Evolutionary conservation across 495 filamentous ascomycete species (phyloP), one percentile per base, ranked within the genome.

Genomic region (Durotheca rogersii): DNA sequence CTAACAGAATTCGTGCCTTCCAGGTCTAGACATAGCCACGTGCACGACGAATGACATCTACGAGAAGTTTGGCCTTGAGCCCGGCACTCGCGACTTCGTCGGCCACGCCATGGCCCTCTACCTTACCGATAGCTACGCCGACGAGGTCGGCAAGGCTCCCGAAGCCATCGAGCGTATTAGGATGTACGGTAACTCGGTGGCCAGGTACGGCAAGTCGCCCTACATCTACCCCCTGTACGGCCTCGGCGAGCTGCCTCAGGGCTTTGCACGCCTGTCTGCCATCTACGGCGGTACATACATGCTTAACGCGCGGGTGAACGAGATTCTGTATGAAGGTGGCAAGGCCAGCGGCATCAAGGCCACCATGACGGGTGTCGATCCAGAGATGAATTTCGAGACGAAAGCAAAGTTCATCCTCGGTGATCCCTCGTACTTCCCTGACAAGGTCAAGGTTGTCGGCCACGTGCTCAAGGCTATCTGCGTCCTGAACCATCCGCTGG

Each of bases 191-290:
- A 96, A 95, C 77, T 95, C 89, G 18, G 95, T 99, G 78, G 90
- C 93, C 27, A 85, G 94, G 52, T 97, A 97, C 72, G 93, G 93
- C 67, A 97, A 96, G 73, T 96, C 91, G 14, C 93, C 93, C 11
- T 99, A 99, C 73, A 97, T 99, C 74, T 99, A 97, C 75, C 93
- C 93, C 14, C 86, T 96, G 9, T 96, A 99, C 71, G 93, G 93
- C 48, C 81, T 99, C 16, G 93, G 94, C 61, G 93, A 99, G 74
- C 83, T 99, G 27, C 93, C 93, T 18, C 94, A 99, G 76, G 92
- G 94, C 43, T 99, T 99, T 66, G 95, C 93, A 36, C 92, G 94
- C 65, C 78, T 97, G 25, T 95, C 90, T 7, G 93, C 93, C 63
- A 96, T 97, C 71, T 96, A 97, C 67, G 94, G 94, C 56, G 94